Evolutionary conservation across 148 eudicot genomes (phyloP).

Genomic region (Hydrangea macrophylla): DNA sequence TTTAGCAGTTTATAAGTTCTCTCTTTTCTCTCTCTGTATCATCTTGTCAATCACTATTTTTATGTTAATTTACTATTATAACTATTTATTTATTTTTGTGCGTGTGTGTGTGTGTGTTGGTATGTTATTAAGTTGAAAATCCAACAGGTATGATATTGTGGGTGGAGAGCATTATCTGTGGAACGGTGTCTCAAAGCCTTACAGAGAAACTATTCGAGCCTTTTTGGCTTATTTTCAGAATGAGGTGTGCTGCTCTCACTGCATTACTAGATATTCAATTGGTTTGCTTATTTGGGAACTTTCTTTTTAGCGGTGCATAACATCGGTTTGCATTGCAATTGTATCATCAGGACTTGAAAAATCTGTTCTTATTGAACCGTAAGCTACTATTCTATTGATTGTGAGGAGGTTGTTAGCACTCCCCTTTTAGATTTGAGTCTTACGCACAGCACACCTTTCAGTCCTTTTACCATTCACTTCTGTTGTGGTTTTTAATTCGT

Average conservation of each 20-base stretch:
- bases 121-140: slow-evolving; percentile 31
- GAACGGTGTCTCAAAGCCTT: slow-evolving; percentile 89
- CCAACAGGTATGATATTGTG: slow-evolving; percentile 81
- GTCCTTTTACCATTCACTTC: neutral
- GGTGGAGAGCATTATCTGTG: slow-evolving; percentile 88
- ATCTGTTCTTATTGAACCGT: neutral
- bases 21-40: neutral
- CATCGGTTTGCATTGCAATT: neutral
- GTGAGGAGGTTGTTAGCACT: slow-evolving; percentile 1
- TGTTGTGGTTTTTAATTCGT: neutral
- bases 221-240: slow-evolving; percentile 89
- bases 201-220: slow-evolving; percentile 84
- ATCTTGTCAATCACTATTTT: neutral
- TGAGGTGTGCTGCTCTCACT: slow-evolving; percentile 51
- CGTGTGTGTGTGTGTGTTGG: neutral
- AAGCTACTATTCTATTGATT: neutral
- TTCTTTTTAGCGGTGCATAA: neutral
- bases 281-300: neutral
- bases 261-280: neutral
- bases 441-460: neutral
- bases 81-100: neutral
- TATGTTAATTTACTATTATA: neutral
- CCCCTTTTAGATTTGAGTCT: neutral
- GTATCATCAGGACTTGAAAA: neutral
- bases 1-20: too few relatives aligned